A percentile compares a stretch with the other conserved stretches of the same genome.
Conservation (phyloP, 345 rosid genomes). For the Raphanus sativus region DNA sequence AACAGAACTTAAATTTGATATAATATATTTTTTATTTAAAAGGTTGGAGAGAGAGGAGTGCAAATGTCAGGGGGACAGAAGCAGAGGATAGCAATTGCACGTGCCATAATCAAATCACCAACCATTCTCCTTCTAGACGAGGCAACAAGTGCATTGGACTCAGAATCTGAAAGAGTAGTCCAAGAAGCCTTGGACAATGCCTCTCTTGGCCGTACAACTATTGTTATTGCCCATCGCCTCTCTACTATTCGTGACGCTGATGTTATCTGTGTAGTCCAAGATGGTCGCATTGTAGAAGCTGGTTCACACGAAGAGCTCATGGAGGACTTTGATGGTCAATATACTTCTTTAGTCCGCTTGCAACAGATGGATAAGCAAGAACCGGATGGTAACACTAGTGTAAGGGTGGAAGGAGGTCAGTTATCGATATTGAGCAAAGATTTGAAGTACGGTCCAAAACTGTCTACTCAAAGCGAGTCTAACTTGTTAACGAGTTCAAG, state of each 20-base stretch:
- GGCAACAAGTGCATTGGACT: slow-evolving; percentile 89
- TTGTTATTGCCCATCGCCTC: slow-evolving; percentile 81
- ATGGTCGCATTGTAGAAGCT: slow-evolving; percentile 73
- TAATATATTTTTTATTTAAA: no score
- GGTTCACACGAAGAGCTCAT: slow-evolving; percentile 78
- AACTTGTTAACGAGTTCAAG: slow-evolving; percentile 33
- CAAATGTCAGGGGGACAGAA: slow-evolving; percentile 2
- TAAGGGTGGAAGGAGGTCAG: slow-evolving; percentile 26
- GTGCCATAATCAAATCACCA: slow-evolving; percentile 80
- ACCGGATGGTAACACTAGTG: slow-evolving; percentile 5
- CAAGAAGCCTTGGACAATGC: slow-evolving; percentile 89
- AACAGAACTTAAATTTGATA: no score
- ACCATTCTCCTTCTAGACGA: slow-evolving; percentile 72
- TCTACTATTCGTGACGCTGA: slow-evolving; percentile 84
- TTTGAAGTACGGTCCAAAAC: slow-evolving; percentile 37
- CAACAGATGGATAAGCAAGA: slow-evolving; percentile 44
- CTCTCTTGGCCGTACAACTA: slow-evolving; percentile 78
- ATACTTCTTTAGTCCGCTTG: slow-evolving; percentile 62
- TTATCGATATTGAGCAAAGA: slow-evolving; percentile 27
- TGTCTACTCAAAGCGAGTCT: slow-evolving; percentile 45
- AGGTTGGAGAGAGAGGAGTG: slow-evolving; percentile 87
- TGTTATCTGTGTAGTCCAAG: slow-evolving; percentile 69
- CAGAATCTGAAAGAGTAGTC: slow-evolving; percentile 84
- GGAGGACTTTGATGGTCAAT: slow-evolving; percentile 63
- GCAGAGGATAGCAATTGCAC: slow-evolving; percentile 26